A percentile compares a stretch with the other conserved stretches of the same genome.
These are phyloP conservation scores for Fulvia fulva DNA, from an alignment of 2,329 filamentous ascomycete genomes.

Conservation along the genomic window DNA sequence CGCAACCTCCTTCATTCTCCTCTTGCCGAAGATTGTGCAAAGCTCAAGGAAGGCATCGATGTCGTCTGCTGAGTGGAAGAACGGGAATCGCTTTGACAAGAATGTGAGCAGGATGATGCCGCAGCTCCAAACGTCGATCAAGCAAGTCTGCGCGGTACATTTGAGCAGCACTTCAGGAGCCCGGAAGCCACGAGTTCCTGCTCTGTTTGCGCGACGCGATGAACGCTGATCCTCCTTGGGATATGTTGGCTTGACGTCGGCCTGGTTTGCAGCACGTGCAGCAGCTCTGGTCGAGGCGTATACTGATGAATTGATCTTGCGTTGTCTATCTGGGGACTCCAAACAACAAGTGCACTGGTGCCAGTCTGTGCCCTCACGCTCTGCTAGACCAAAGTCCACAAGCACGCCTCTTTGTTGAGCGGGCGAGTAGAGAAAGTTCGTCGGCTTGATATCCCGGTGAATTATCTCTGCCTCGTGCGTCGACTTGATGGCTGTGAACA, in stretches of 20 bases:
- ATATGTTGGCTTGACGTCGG: constrained; percentile 57
- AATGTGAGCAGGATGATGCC: constrained; percentile 98
- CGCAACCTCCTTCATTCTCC: constrained; percentile 77
- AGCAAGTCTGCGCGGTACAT: constrained; percentile 85
- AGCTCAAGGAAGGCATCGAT: constrained; percentile 98
- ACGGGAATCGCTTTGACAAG: constrained; percentile 85
- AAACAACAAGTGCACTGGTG: constrained; percentile 81
- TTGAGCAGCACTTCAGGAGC: constrained; percentile 96
- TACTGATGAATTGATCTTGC: constrained; percentile 52
- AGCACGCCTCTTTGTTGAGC: constrained; percentile 76
- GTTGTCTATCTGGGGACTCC: constrained; percentile 57
- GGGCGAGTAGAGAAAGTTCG: constrained; percentile 93
- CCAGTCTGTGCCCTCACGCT: constrained; percentile 65
- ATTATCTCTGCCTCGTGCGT: constrained; percentile 83
- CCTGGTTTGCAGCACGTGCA: constrained; percentile 23
- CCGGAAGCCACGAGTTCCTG: constrained; percentile 90
- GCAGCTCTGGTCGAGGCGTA: constrained; percentile 51
- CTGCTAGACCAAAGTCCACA: constrained; percentile 98
- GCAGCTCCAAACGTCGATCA: constrained; percentile 95
- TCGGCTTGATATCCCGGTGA: constrained; percentile 66
- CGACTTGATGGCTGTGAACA: constrained; percentile 78
- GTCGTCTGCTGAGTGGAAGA: constrained; percentile 98
- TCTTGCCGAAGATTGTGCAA: constrained; percentile 84
- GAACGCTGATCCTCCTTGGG: constrained; percentile 86
- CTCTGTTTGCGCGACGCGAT: constrained; percentile 85